Evolutionary conservation across 495 filamentous ascomycete genomes (phyloP), one percentile per base, ranked within the genome.

Genomic region (Penicillium ucsense): DNA sequence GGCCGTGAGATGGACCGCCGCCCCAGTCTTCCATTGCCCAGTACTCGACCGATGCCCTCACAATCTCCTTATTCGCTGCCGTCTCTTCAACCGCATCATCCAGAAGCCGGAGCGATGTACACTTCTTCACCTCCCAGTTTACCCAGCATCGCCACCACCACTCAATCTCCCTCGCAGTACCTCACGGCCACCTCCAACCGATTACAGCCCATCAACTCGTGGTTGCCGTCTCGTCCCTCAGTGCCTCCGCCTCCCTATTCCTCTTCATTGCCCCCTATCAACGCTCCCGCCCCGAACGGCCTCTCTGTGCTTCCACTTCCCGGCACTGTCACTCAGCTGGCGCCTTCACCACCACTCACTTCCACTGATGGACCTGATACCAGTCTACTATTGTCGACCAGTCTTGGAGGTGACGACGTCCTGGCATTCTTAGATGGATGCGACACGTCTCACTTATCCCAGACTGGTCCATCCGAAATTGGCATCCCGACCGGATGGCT

Each of bases 341-440:
- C 59, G 1, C 70, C 66, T 5, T 67, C 66, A 4, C 66, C 65
- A 10, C 69, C 66, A 20, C 46, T 63, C 43, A 69, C 65, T 5
- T 62, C 63, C 8, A 64, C 62, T 31, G 60, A 67, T 6, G 47
- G 50, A 6, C 53, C 61, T 10, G 55, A 64, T 36, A 53, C 60
- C 34, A 54, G 51, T 38, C 29, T 68, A 10, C 61, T 62, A 52
- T 20, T 20, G 20, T 61, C 65, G 5, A 64, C 60, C 3, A 71
- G 69, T 40, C 60, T 73, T 9, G 64, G 72, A 5, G 68, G 71
- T 2, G 74, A 75, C 32, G 73, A 75, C 38, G 61, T 76, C 6
- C 50, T 74, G 12, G 67, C 66, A 5, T 74, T 75, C 54, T 52
- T 75, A 11, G 71, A 70, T 39, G 74, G 72, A 8, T 60, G 66